Percentiles rank a stretch among this genome's conserved stretches.
Conservation (phyloP, 2,329 filamentous ascomycete species). For the Aspergillus glaucus region DNA sequence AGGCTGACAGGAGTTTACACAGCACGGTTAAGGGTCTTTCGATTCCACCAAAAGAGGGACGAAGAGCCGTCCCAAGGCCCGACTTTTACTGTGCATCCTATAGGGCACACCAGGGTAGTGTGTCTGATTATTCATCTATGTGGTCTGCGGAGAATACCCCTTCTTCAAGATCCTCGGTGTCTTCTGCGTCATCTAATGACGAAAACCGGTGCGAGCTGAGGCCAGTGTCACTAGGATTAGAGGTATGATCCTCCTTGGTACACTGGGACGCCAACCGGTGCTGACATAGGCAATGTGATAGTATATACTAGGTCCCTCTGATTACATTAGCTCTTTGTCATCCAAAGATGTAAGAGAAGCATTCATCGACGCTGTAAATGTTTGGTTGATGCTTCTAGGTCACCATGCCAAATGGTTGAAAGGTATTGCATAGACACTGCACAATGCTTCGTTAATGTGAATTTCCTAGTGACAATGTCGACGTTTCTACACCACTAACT, state of each 20-base stretch:
- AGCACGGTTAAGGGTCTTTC: too few relatives aligned
- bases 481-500: neutral
- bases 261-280: neutral
- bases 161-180: neutral
- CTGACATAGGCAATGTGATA: neutral
- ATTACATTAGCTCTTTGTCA: conserved; percentile 29
- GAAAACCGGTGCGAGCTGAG: neutral
- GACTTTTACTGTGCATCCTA: too few relatives aligned
- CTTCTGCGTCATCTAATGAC: neutral
- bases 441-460: conserved; percentile 35
- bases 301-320: conserved; percentile 14
- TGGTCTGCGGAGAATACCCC: neutral
- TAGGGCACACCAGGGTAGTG: neutral
- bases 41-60: too few relatives aligned
- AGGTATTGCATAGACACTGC: conserved; percentile 30
- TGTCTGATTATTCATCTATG: neutral
- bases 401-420: conserved; percentile 27
- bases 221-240: neutral
- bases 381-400: conserved; percentile 31
- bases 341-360: conserved; percentile 34
- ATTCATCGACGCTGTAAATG: conserved; percentile 34
- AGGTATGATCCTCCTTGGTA: neutral
- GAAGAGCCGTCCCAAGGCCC: too few relatives aligned
- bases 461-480: neutral
- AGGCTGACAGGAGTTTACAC: neutral